Base-by-base conservation (phyloP, 345 rosid genomes). In the Ailanthus altissimus region DNA sequence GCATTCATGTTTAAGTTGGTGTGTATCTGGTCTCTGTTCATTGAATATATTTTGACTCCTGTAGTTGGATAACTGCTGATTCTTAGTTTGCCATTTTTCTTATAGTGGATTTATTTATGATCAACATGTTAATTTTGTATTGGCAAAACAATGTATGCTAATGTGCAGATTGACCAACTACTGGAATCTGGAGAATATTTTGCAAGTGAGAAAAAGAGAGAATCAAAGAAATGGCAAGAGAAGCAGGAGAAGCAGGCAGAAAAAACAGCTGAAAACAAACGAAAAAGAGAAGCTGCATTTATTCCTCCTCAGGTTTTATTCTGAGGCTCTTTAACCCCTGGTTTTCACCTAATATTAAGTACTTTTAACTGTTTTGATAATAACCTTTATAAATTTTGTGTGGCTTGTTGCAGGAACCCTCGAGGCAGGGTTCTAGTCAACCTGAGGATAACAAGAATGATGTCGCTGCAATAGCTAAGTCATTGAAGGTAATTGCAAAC, bases 241-340 rank as follows among this genome's bases (percentile, higher is more conserved):
- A 95, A 90, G 85, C 96, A 81, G 76, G 91, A 84, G 84, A 90
- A 92, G 82, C 99, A 95, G 79, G 83, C 87, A 21, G 89, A 95
- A 79, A 95, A 91, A 89, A 86, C 91, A 64, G 88, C 87, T 50
- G 99, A 90, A 82, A 92, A 88, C 85, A 93, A 91, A 78, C 85
- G 93, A 87, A 95, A 87, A 84, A 81, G 97, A 88, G 97, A 90
- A 25, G 93, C 84, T 23, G 85, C 93, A 20, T 91, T 89, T 76
- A 40, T 90, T 78, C 98, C 99, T 75, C 99, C 98, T 0, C 83
- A 95, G 99, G 99, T 92, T 83, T 38, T 25, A 56, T 64, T 58
- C 56, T 68, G 53, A 60, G 67, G 32, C 49, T 71, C 71, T 63
- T 73, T 25, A 21, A 6, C 75, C n/a, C 61, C 10, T 16, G 59